These are phyloP conservation scores for Nicotiana otophora DNA, from an alignment of 257 asterid genomes.

Conservation along the genomic window DNA sequence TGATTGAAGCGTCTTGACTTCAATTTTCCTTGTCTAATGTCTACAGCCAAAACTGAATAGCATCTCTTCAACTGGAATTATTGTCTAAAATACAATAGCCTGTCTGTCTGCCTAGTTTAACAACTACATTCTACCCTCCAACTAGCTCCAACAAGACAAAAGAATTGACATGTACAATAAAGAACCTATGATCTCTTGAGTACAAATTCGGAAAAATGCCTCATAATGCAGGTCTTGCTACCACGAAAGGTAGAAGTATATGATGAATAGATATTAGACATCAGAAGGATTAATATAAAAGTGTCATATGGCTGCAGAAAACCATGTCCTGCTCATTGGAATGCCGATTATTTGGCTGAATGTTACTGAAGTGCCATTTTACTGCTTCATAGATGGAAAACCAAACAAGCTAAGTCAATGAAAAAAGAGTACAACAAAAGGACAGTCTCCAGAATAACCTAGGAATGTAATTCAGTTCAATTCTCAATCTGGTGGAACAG, in stretches of 20 bases:
- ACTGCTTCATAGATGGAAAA: constrained; percentile 24
- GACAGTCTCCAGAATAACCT: no score
- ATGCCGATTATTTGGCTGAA: background rate
- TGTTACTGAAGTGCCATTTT: background rate
- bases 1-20: background rate
- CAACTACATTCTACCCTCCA: background rate
- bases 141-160: background rate
- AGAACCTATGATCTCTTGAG: background rate
- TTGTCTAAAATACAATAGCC: background rate
- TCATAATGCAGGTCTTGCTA: constrained; percentile 1
- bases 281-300: background rate
- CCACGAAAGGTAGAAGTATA: background rate
- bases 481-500: no score
- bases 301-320: background rate
- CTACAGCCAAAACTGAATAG: background rate
- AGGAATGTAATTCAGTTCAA: no score
- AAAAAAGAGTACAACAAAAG: no score
- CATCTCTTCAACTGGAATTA: background rate
- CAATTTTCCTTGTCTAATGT: background rate
- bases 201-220: background rate
- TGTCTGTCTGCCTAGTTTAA: background rate
- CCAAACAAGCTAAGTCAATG: no score
- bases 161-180: background rate
- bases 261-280: background rate
- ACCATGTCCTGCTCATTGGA: background rate